Evolutionary conservation across 768 basidiomycete genomes (phyloP).

Genomic region (Tulasnella sp.): DNA sequence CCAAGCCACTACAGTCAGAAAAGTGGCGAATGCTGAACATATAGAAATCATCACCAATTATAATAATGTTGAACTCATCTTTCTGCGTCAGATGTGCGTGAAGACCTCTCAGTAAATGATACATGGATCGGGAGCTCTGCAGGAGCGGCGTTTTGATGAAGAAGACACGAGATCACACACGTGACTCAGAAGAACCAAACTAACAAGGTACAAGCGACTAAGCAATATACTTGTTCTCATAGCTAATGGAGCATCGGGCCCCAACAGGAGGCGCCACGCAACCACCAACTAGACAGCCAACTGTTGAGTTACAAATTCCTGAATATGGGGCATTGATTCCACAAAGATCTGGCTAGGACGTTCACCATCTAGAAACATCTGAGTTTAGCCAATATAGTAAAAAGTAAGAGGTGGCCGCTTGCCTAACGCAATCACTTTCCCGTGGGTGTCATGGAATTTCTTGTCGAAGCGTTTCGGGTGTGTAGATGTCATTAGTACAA

Average conservation of each 20-base stretch:
- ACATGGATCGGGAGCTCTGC: constrained; percentile 53
- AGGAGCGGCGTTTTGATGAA: no score
- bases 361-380: constrained; percentile 41
- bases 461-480: constrained; percentile 21
- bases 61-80: constrained; percentile 87
- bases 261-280: no score
- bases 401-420: no score
- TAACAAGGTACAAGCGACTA: no score
- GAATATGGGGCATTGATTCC: constrained; percentile 49
- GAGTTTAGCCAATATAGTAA: no score
- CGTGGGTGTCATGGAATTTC: constrained; percentile 45
- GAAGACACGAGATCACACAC: no score
- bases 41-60: constrained; percentile 45
- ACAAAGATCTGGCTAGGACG: constrained; percentile 67
- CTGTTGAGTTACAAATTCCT: constrained; percentile 46
- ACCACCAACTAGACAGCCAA: no score
- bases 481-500: constrained; percentile 10
- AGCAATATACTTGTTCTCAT: no score
- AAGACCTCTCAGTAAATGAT: constrained; percentile 84
- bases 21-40: not conserved
- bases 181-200: no score
- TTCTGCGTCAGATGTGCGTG: constrained; percentile 84
- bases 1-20: not conserved
- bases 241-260: no score
- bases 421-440: constrained; percentile 53